phyloP scores from a whole-genome alignment of 169 alveolate species.

The Cyclospora cayetanensis region DNA sequence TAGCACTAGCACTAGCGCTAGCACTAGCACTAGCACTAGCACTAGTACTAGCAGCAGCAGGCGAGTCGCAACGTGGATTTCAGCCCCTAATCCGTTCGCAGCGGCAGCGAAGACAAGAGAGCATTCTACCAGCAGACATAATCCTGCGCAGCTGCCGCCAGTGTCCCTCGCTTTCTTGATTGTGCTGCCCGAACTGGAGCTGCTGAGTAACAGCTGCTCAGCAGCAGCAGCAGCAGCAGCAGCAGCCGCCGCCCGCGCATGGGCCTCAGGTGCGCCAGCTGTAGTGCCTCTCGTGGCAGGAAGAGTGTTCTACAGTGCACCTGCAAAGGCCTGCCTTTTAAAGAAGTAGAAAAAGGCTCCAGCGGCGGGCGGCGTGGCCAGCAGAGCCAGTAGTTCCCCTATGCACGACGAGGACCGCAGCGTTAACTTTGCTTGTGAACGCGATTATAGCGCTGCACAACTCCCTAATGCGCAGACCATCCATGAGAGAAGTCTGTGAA shows the following conservation, averaged over 20 bases:
- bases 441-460: no score
- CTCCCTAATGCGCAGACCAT: no score
- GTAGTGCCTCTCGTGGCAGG: not conserved
- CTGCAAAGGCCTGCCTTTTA: not conserved
- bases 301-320: not conserved
- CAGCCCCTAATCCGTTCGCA: constrained; percentile 7
- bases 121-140: not conserved
- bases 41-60: constrained; percentile 6
- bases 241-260: not conserved
- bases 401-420: no score
- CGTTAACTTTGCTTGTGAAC: no score
- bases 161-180: not conserved
- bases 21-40: not conserved
- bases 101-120: not conserved
- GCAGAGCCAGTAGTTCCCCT: no score
- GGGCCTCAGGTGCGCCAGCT: not conserved
- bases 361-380: no score
- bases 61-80: constrained; percentile 20
- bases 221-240: constrained; percentile 12
- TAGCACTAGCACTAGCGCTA: constrained; percentile 9
- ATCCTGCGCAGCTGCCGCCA: not conserved
- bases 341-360: no score
- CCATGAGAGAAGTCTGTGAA: no score
- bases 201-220: not conserved
- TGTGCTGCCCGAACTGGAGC: constrained; percentile 13